phyloP scores from a whole-genome alignment of 257 asterid genomes.

The Craterostigma plantagineum region DNA sequence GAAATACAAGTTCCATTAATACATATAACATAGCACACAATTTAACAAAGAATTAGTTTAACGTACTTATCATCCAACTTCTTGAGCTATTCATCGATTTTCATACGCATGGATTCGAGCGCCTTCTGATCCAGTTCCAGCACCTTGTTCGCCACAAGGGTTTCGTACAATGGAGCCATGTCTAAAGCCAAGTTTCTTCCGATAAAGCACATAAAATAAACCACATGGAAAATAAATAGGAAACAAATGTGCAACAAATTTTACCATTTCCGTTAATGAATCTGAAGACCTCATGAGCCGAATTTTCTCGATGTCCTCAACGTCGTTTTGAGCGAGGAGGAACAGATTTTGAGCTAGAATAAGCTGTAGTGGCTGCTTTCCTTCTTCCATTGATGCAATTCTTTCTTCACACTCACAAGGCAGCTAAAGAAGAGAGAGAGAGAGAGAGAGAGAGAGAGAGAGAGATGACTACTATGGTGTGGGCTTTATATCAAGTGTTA shows the following conservation, averaged over 20 bases:
- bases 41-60: too few species aligned
- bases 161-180: slow-evolving; percentile 59
- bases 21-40: too few species aligned
- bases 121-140: slow-evolving; percentile 40
- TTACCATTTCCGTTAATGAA: slow-evolving; percentile 66
- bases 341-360: slow-evolving; percentile 64
- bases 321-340: slow-evolving; percentile 58
- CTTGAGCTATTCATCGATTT: slow-evolving; percentile 35
- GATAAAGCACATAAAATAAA: neutral
- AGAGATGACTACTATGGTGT: too few species aligned
- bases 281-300: slow-evolving; percentile 64
- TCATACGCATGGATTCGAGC: slow-evolving; percentile 41
- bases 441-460: too few species aligned
- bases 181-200: slow-evolving; percentile 13
- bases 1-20: too few species aligned
- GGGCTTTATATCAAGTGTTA: too few species aligned
- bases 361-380: slow-evolving; percentile 67
- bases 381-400: slow-evolving; percentile 51
- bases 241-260: neutral
- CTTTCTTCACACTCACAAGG: too few species aligned
- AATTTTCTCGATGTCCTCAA: slow-evolving; percentile 75
- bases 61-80: slow-evolving; percentile 52
- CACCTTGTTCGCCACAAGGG: slow-evolving; percentile 37
- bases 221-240: neutral
- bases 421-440: too few species aligned